Percentiles rank a stretch among this genome's conserved stretches.
phyloP scores from a whole-genome alignment of 345 rosid species.

The Mallotus nudiflorus region DNA sequence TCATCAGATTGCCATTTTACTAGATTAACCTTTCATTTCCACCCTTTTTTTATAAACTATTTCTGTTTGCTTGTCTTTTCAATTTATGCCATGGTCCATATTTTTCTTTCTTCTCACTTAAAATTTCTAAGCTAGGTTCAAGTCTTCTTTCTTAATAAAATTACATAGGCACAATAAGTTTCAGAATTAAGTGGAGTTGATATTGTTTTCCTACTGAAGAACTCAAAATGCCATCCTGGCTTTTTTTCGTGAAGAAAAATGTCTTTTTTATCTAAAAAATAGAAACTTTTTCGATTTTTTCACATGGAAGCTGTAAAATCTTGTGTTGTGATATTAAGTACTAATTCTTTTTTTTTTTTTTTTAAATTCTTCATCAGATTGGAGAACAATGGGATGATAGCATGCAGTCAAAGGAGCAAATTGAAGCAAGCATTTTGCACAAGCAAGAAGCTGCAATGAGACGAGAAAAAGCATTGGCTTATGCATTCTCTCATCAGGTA shows the following conservation, averaged over 20 bases:
- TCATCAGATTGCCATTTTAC: too few species aligned
- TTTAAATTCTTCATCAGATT: slow-evolving; percentile 59
- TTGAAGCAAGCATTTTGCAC: slow-evolving; percentile 69
- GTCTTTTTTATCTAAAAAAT: background rate
- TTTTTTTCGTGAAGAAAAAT: background rate
- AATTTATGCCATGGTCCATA: too few species aligned
- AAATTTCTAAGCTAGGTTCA: too few species aligned
- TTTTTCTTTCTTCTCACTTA: too few species aligned
- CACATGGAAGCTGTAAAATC: background rate
- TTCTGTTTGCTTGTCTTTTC: too few species aligned
- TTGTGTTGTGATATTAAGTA: background rate
- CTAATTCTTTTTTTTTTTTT: background rate
- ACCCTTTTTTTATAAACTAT: too few species aligned
- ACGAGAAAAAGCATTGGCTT: slow-evolving; percentile 90
- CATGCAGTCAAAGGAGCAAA: slow-evolving; percentile 76
- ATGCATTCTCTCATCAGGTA: slow-evolving; percentile 95
- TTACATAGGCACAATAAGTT: too few species aligned
- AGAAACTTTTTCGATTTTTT: background rate
- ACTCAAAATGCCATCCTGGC: too few species aligned
- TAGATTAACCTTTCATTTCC: too few species aligned
- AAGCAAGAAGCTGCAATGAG: slow-evolving; percentile 87
- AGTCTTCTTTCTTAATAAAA: background rate
- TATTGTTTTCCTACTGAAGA: too few species aligned
- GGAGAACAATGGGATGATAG: slow-evolving; percentile 92
- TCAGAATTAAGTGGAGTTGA: too few species aligned